Evolutionary conservation across 2,329 filamentous ascomycete species (phyloP).

Genomic region (Alternaria brassicae): DNA sequence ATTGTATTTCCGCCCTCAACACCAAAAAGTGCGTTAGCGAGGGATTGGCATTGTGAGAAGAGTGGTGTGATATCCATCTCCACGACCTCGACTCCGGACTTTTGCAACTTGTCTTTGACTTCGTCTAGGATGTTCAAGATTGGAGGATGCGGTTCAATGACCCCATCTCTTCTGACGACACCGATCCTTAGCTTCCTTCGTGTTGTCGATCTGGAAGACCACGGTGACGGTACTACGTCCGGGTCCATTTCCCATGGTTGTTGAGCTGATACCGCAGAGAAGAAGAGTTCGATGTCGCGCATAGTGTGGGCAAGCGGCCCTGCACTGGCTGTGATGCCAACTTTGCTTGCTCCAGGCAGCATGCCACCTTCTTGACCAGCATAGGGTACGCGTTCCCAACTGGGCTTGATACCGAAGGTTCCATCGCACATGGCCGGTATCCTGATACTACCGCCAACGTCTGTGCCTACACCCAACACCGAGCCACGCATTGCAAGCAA

Average conservation of each 20-base stretch:
- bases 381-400: constrained; percentile 58
- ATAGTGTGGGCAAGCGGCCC: constrained; percentile 57
- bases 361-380: constrained; percentile 60
- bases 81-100: constrained; percentile 61
- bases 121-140: constrained; percentile 57
- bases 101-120: constrained; percentile 46
- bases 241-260: constrained; percentile 60
- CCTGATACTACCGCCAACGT: constrained; percentile 62
- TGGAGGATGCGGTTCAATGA: constrained; percentile 61
- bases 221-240: constrained; percentile 51
- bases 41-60: constrained; percentile 62
- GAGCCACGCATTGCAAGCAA: constrained; percentile 59
- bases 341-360: constrained; percentile 56
- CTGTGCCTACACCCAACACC: constrained; percentile 61
- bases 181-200: constrained; percentile 53
- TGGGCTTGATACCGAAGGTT: constrained; percentile 58
- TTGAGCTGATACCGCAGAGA: constrained; percentile 62
- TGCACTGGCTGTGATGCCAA: constrained; percentile 54
- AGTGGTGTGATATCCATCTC: constrained; percentile 62
- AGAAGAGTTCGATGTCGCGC: constrained; percentile 61
- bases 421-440: constrained; percentile 61
- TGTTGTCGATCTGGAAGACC: constrained; percentile 39
- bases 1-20: constrained; percentile 64
- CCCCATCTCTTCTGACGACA: constrained; percentile 58
- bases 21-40: constrained; percentile 65